These are phyloP conservation scores for Hemileccinum rubropunctum DNA, from an alignment of 768 basidiomycete genomes.

Conservation along the genomic window DNA sequence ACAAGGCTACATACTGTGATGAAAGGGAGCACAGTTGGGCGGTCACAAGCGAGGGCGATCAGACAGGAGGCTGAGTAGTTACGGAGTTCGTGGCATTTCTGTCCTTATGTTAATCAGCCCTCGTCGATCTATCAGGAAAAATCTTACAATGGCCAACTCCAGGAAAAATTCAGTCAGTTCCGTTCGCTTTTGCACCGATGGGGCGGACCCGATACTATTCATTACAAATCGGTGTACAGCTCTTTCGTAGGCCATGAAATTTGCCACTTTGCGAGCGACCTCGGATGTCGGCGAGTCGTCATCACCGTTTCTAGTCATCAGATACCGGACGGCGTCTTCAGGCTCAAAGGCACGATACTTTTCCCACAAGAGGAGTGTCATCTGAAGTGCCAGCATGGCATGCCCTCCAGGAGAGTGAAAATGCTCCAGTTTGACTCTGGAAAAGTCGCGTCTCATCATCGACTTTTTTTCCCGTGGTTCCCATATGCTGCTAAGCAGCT, in stretches of 20 bases:
- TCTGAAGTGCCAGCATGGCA: conserved; percentile 44
- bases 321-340: conserved; percentile 40
- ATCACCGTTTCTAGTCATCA: conserved; percentile 34
- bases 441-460: conserved; percentile 28
- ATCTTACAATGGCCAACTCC: conserved; percentile 41
- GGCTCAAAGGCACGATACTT: conserved; percentile 41
- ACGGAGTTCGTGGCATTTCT: conserved; percentile 45
- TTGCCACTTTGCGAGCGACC: conserved; percentile 25
- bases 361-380: conserved; percentile 39
- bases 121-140: not conserved
- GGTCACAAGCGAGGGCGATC: conserved; percentile 42
- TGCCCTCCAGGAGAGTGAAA: conserved; percentile 38
- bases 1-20: conserved; percentile 15
- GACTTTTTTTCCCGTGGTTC: conserved; percentile 27
- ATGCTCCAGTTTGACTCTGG: conserved; percentile 27
- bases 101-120: conserved; percentile 1
- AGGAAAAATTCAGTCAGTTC: conserved; percentile 42
- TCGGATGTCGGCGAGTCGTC: conserved; percentile 26
- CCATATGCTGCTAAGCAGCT: conserved; percentile 21
- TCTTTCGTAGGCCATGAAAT: conserved; percentile 35
- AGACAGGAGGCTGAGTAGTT: conserved; percentile 45
- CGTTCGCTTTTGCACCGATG: conserved; percentile 18
- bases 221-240: conserved; percentile 43
- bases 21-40: conserved; percentile 35
- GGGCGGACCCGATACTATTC: conserved; percentile 31